phyloP scores from a whole-genome alignment of 306 rosid species.

The Spatholobus suberectus region DNA sequence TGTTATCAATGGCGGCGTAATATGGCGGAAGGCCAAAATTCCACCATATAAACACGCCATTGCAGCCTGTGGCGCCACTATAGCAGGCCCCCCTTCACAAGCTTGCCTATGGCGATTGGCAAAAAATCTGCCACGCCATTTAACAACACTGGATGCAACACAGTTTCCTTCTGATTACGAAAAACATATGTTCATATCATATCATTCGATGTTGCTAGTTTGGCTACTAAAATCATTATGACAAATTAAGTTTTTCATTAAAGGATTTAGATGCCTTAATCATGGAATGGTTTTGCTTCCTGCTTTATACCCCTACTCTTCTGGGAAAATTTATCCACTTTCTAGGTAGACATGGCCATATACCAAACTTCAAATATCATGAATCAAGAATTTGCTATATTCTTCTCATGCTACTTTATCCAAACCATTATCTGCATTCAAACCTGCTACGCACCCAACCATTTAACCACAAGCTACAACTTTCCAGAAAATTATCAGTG shows the following conservation, averaged over 20 bases:
- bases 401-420: slow-evolving; percentile 10
- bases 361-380: background rate
- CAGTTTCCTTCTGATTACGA: background rate
- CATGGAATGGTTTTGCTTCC: background rate
- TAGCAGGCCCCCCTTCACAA: too few species aligned
- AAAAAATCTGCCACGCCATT: too few species aligned
- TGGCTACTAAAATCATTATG: slow-evolving; percentile 12
- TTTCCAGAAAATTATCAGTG: background rate
- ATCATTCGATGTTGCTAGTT: background rate
- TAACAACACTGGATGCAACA: too few species aligned
- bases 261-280: background rate
- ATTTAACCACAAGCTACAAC: background rate
- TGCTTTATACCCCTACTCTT: background rate
- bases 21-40: too few species aligned
- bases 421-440: slow-evolving; percentile 12
- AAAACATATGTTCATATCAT: background rate
- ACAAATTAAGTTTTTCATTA: slow-evolving; percentile 4
- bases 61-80: too few species aligned
- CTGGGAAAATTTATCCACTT: background rate
- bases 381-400: slow-evolving; percentile 12
- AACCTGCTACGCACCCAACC: background rate
- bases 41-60: too few species aligned
- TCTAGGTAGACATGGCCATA: background rate
- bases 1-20: too few species aligned
- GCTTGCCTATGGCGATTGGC: too few species aligned